Evolutionary conservation across 139 green algal species (phyloP), one percentile per base, ranked within the genome.

Genomic region (Coelastrella sp.): DNA sequence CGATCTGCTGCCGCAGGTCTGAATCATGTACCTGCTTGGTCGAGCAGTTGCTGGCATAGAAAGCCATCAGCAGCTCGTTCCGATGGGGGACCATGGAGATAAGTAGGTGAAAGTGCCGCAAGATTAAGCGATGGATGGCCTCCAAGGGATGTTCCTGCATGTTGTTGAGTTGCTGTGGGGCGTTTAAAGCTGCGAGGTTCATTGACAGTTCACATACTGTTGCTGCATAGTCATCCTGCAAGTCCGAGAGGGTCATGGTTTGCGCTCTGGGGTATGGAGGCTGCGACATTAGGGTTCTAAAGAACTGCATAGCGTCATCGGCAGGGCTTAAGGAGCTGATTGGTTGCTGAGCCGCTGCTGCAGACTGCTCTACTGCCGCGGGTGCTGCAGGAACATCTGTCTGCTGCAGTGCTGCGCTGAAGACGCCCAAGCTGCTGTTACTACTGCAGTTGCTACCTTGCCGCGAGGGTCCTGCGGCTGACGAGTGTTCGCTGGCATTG

Each of bases 21-120:
- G 7, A 5, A 58, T 58, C n/a, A 8, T 19, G 22, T 6, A 17
- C 16, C 74, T 80, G n/a, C 7, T 59, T 23, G 16, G 80, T 74
- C 2, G 74, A 20, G 80, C 80, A 86, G 80, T 86, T 75, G 59
- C 59, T 74, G 4, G 61, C 19, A 59, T 86, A 86, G n/a, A 86
- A 86, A 5, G 80, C 80, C 59, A 74, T 68, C 0, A 86, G 80
- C 19, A 86, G 59, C 10, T 59, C 59, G 5, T 74, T 11, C 7
- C 80, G 80, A 20, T 75, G 60, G 10, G 74, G 80, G n/a, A 86
- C 19, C 80, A 86, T 64, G 7, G 80, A 73, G 32, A 57, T 16
- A 20, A 86, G 61, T n/a, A 59, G 20, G 80, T 86, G 80, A 19
- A 75, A 23, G 59, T 86, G 80, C n/a, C 59, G 59, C 59, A 86